Evolutionary conservation across 306 rosid genomes (phyloP).

Genomic region (Potentilla sterilis): DNA sequence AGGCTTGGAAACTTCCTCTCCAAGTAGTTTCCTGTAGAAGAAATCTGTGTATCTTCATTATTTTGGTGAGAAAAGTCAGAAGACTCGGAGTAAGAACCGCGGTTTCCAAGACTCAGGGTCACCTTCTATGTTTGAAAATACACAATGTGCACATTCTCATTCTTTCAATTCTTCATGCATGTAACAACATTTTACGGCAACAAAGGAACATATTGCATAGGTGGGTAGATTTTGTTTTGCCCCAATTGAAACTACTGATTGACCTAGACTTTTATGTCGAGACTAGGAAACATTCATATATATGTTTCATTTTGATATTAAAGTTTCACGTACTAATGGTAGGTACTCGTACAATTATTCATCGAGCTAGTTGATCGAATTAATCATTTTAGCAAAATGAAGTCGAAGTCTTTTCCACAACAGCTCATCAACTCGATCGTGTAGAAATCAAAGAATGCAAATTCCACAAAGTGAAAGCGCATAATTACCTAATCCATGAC

Average conservation of each 20-base stretch:
- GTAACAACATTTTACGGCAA: too few relatives aligned
- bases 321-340: not conserved
- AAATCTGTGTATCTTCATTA: too few relatives aligned
- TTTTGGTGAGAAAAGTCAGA: not conserved
- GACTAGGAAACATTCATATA: too few relatives aligned
- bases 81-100: not conserved
- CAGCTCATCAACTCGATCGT: not conserved
- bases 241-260: too few relatives aligned
- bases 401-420: not conserved
- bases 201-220: too few relatives aligned
- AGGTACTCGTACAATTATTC: not conserved
- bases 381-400: not conserved
- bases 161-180: too few relatives aligned
- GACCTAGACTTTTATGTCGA: too few relatives aligned
- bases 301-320: too few relatives aligned
- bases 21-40: not conserved
- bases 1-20: not conserved
- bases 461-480: not conserved
- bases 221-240: too few relatives aligned
- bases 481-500: not conserved
- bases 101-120: not conserved
- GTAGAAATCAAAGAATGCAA: not conserved
- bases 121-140: too few relatives aligned
- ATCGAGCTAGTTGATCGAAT: not conserved
- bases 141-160: too few relatives aligned